Percentiles rank a stretch among this genome's conserved stretches.
phyloP scores from a whole-genome alignment of 441 rosid genomes.

The Corymbia calophylla region DNA sequence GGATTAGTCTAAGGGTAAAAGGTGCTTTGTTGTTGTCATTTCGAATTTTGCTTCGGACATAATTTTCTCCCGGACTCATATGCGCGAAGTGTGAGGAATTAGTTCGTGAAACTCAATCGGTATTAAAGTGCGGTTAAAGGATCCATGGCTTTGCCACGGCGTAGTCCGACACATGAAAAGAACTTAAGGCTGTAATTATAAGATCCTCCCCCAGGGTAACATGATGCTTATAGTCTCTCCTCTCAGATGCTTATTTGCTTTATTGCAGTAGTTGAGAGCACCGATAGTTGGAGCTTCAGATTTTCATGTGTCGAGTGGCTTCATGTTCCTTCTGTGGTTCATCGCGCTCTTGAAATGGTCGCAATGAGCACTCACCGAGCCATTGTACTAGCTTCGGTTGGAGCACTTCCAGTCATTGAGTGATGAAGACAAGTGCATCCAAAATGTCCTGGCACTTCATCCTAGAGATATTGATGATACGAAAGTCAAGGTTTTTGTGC shows the following conservation, averaged over 20 bases:
- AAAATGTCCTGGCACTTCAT: neutral
- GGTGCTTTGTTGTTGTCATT: neutral
- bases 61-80: neutral
- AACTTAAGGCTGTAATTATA: neutral
- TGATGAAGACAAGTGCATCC: neutral
- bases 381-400: conserved; percentile 2
- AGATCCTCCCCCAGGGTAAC: neutral
- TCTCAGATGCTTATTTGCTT: neutral
- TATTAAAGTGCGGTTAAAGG: neutral
- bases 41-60: neutral
- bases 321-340: neutral
- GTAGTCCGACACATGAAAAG: neutral
- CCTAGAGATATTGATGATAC: neutral
- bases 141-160: neutral
- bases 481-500: conserved; percentile 25
- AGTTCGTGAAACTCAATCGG: neutral
- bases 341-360: conserved; percentile 13
- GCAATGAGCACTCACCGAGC: conserved; percentile 34
- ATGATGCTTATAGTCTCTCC: neutral
- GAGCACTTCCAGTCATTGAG: neutral
- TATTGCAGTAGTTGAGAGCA: conserved; percentile 15
- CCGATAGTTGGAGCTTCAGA: conserved; percentile 3
- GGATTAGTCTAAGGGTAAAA: neutral
- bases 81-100: neutral
- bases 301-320: neutral